Base-by-base conservation (phyloP, 1,139 yeast species). In the Kodamaea arcana region DNA sequence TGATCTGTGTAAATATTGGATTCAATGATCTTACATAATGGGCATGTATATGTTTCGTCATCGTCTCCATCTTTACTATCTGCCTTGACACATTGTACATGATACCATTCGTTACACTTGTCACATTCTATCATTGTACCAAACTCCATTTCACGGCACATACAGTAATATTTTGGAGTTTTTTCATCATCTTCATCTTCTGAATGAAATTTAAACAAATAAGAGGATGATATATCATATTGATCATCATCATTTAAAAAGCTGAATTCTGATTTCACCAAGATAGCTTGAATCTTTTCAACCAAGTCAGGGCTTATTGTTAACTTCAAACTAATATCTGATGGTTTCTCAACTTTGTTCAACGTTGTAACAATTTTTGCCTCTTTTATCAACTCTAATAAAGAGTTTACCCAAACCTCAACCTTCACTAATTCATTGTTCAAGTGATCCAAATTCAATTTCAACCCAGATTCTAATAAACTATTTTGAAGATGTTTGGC, bases 81-180 rank as follows among this genome's bases (percentile, higher is more conserved):
- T 55, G 68, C 46, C 61, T 71, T 71, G 27, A 86, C 65, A 58
- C 95, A 87, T 24, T 63, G 65, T 33, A 75, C 73, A 52, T 86
- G 95, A 52, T 78, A 86, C 94, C 94, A 83, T 51, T 85, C 94
- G 34, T 75, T 72, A 55, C 95, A 86, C 20, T 56, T 56, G 43
- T 83, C 94, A 59, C 95, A 87, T 46, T 80, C 86, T 32, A 84
- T 75, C 94, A 86, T 84, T 0, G 74, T 65, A 2, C 88, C 92
- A 38, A 69, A 70, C 48, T 84, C 94, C 15, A 65, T 62, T 37
- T 71, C 75, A 29, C 94, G 72, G 56, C 95, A 86, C 33, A 81
- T 58, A 53, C 95, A 86, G 51, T 80, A 85, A 20, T 55, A 60
- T 31, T 44, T 44, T 2, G 51, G 52, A 1, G 37, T n/a, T 20